These are phyloP conservation scores for Aspergillus pseudotamarii DNA, from an alignment of 2,329 filamentous ascomycete species.

Conservation along the genomic window DNA sequence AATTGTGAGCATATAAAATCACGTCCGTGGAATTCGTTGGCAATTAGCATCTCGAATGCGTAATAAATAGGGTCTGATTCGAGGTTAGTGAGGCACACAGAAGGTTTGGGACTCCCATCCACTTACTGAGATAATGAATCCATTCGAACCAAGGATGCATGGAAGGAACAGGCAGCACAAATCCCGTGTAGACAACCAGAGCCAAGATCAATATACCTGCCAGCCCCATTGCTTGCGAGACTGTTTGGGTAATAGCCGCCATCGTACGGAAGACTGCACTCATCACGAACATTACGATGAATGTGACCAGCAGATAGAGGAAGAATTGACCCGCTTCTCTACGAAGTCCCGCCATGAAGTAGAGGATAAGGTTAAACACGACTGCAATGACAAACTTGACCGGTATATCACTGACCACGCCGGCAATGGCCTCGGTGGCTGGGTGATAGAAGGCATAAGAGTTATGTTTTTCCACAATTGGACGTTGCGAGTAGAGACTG, in stretches of 20 bases:
- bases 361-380: constrained; percentile 75
- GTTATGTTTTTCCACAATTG: constrained; percentile 33
- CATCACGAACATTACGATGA: constrained; percentile 74
- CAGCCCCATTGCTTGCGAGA: constrained; percentile 59
- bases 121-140: constrained; percentile 69
- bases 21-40: constrained; percentile 76
- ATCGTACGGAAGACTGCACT: constrained; percentile 83
- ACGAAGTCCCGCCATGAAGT: constrained; percentile 82
- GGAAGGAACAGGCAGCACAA: constrained; percentile 50
- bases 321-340: constrained; percentile 77
- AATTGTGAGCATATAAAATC: constrained; percentile 57
- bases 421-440: constrained; percentile 18
- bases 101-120: too few species aligned
- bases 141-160: constrained; percentile 81
- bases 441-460: constrained; percentile 36
- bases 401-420: constrained; percentile 54
- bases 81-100: not conserved
- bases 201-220: constrained; percentile 52
- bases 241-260: constrained; percentile 70
- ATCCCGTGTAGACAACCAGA: constrained; percentile 53
- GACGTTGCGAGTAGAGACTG: constrained; percentile 43
- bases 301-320: constrained; percentile 78
- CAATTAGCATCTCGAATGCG: constrained; percentile 77
- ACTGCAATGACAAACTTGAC: constrained; percentile 74
- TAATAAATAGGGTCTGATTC: constrained; percentile 71